phyloP scores from a whole-genome alignment of 495 filamentous ascomycete genomes.

The Pseudoneurospora amorphoporcata region DNA sequence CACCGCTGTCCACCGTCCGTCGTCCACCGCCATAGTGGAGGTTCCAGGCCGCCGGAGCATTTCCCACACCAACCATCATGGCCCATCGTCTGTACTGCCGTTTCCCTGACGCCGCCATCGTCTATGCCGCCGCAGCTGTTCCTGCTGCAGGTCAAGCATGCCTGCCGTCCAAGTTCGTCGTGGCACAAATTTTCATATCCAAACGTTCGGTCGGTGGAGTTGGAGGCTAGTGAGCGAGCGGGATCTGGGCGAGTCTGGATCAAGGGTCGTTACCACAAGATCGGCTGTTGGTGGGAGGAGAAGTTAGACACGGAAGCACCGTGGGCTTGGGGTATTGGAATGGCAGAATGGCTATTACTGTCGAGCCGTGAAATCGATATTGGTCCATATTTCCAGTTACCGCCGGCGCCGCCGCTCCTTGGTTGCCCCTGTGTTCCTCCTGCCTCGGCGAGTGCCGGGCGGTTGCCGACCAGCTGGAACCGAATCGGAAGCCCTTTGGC shows the following conservation, averaged over 20 bases:
- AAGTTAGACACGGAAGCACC: background rate
- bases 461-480: background rate
- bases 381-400: background rate
- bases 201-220: constrained; percentile 18
- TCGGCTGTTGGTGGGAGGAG: background rate
- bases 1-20: constrained; percentile 9
- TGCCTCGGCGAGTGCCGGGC: background rate
- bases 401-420: background rate
- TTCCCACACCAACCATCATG: background rate
- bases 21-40: constrained; percentile 3
- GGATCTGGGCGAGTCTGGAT: background rate
- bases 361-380: background rate
- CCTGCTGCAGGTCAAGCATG: background rate
- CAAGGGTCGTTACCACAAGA: background rate
- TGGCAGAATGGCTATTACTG: background rate
- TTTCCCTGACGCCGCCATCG: background rate
- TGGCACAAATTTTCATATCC: constrained; percentile 8
- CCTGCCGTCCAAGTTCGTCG: background rate
- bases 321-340: background rate
- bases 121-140: background rate
- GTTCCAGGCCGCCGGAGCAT: background rate
- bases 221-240: background rate
- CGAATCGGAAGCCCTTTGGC: background rate
- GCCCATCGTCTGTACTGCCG: background rate
- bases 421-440: background rate